These are phyloP conservation scores for Myriangium duriaei DNA, from an alignment of 2,329 filamentous ascomycete genomes.

Conservation along the genomic window DNA sequence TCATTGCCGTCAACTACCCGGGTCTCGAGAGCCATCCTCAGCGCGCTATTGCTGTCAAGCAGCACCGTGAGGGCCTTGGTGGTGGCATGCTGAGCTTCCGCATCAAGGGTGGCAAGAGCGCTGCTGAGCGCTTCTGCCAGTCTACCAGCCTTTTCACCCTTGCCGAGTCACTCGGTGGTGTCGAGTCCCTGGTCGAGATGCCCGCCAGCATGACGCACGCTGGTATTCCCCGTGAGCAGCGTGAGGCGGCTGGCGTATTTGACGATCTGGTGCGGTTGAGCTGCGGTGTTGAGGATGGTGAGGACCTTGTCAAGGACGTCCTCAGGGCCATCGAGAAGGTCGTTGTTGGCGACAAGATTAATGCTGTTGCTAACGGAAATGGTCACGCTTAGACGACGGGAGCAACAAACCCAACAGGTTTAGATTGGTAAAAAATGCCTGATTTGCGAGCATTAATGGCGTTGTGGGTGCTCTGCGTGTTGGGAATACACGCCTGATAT, in stretches of 20 bases:
- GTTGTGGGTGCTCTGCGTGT: no score
- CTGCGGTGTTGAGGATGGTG: constrained; percentile 84
- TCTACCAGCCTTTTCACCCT: constrained; percentile 81
- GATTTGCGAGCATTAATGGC: no score
- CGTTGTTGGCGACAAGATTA: constrained; percentile 41
- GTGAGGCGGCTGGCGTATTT: constrained; percentile 85
- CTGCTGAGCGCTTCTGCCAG: constrained; percentile 87
- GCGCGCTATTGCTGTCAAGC: constrained; percentile 69
- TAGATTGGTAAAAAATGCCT: no score
- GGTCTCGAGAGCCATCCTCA: constrained; percentile 81
- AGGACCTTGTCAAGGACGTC: constrained; percentile 72
- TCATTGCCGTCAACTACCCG: constrained; percentile 90
- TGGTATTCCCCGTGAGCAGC: constrained; percentile 79
- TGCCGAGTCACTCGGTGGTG: constrained; percentile 81
- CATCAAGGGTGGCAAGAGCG: constrained; percentile 70
- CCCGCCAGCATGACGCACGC: constrained; percentile 95
- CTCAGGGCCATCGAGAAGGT: constrained; percentile 71
- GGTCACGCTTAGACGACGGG: constrained; percentile 2
- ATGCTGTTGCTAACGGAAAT: constrained; percentile 23
- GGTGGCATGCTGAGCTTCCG: constrained; percentile 98
- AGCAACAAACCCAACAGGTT: no score
- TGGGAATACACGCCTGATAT: no score
- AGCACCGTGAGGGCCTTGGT: constrained; percentile 88
- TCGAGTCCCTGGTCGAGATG: constrained; percentile 85
- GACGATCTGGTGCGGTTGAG: constrained; percentile 89